A percentile compares a stretch with the other conserved stretches of the same genome.
Conservation (phyloP, 331 rosid genomes). For the Quercus lobata region DNA sequence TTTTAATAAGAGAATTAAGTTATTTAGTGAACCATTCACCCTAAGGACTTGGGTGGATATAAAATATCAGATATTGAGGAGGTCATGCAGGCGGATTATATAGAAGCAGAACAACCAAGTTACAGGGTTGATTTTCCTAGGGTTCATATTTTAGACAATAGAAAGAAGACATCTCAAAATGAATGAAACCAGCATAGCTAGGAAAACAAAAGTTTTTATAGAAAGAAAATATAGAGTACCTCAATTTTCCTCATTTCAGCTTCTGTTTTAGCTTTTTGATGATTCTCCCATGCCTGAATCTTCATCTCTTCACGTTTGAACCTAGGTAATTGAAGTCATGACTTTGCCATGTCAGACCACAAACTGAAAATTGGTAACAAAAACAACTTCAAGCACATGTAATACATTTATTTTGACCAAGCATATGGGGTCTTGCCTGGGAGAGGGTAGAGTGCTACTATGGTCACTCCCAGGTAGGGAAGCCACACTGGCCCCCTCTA, state of each 20-base stretch:
- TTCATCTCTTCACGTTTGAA: constrained; percentile 96
- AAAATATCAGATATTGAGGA: background rate
- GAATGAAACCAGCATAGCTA: constrained; percentile 1
- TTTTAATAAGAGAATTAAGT: too few relatives aligned
- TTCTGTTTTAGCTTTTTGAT: constrained; percentile 92
- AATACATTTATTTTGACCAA: background rate
- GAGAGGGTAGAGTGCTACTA: too few relatives aligned
- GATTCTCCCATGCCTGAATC: constrained; percentile 96
- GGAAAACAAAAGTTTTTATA: background rate
- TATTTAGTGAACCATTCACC: too few relatives aligned
- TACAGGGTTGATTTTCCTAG: background rate
- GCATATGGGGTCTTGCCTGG: too few relatives aligned
- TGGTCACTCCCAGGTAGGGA: too few relatives aligned
- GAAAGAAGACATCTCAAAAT: constrained; percentile 2
- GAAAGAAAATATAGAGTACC: constrained; percentile 38
- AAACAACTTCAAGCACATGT: background rate
- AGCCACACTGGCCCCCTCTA: too few relatives aligned
- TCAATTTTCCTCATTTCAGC: constrained; percentile 91
- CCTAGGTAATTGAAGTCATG: constrained; percentile 43
- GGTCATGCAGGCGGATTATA: background rate
- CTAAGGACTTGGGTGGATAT: background rate
- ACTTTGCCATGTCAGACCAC: constrained; percentile 20
- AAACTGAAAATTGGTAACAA: constrained; percentile 1
- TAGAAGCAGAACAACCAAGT: background rate
- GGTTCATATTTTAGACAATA: background rate